These are phyloP conservation scores for Gossypium gossypioides DNA, from an alignment of 441 rosid genomes.

Conservation along the genomic window DNA sequence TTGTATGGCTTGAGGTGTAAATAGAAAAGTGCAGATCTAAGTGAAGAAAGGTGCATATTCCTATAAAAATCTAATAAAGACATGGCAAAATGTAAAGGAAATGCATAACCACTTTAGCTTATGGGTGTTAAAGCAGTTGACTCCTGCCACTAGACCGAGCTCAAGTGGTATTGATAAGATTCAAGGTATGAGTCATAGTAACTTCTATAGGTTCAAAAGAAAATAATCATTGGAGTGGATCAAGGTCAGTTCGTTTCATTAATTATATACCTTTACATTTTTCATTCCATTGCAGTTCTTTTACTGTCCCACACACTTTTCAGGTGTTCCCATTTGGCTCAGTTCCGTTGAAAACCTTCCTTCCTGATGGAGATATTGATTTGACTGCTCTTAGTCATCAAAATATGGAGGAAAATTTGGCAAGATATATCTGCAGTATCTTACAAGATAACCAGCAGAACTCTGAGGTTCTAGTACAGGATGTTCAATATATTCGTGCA, in stretches of 20 bases:
- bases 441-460: slow-evolving; percentile 40
- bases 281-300: slow-evolving; percentile 9
- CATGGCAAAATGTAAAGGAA: not conserved
- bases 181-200: not conserved
- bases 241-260: slow-evolving; percentile 13
- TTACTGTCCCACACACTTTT: slow-evolving; percentile 13
- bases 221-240: slow-evolving; percentile 2
- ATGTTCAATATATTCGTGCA: slow-evolving; percentile 66
- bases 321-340: slow-evolving; percentile 90
- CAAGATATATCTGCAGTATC: slow-evolving; percentile 23
- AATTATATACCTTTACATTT: not conserved
- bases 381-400: slow-evolving; percentile 55
- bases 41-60: too few species aligned
- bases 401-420: slow-evolving; percentile 42
- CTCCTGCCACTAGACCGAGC: not conserved
- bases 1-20: not conserved
- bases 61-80: not conserved
- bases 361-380: slow-evolving; percentile 96
- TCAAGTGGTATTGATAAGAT: not conserved
- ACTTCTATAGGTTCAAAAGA: not conserved
- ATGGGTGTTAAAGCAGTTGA: too few species aligned
- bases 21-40: too few species aligned
- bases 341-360: slow-evolving; percentile 80
- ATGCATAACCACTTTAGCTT: not conserved
- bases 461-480: slow-evolving; percentile 46